These are phyloP conservation scores for Rhododendron henanense DNA, from an alignment of 148 eudicot genomes.

Conservation along the genomic window DNA sequence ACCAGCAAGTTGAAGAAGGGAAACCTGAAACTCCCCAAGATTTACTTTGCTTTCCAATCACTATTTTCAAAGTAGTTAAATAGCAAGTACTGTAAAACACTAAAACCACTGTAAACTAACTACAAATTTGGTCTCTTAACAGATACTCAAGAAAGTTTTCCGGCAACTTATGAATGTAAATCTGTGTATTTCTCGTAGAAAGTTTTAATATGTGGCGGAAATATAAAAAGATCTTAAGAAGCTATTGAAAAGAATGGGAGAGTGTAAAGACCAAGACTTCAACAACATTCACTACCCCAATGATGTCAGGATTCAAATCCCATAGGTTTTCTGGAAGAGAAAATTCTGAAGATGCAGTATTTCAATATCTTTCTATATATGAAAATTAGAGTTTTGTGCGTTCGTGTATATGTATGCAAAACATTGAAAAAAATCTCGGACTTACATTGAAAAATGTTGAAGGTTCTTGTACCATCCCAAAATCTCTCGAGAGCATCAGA, in stretches of 20 bases:
- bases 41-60: background rate
- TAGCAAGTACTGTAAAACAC: no score
- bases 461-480: slow-evolving; percentile 53
- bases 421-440: background rate
- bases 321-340: background rate
- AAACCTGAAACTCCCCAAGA: slow-evolving; percentile 48
- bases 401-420: background rate
- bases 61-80: background rate
- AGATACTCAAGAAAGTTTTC: background rate
- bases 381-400: background rate
- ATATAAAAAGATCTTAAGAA: background rate
- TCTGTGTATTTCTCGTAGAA: background rate
- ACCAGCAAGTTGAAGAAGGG: slow-evolving; percentile 70
- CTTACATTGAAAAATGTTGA: slow-evolving; percentile 57
- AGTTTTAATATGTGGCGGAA: background rate
- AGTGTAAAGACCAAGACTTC: background rate
- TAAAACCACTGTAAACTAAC: background rate
- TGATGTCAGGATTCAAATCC: background rate
- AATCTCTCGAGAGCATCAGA: slow-evolving; percentile 59
- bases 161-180: background rate
- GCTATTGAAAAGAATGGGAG: background rate
- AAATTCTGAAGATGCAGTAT: background rate
- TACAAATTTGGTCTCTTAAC: background rate
- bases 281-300: background rate
- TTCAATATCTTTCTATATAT: background rate